phyloP scores from a whole-genome alignment of 2,329 filamentous ascomycete genomes.

The Exophiala sp. region DNA sequence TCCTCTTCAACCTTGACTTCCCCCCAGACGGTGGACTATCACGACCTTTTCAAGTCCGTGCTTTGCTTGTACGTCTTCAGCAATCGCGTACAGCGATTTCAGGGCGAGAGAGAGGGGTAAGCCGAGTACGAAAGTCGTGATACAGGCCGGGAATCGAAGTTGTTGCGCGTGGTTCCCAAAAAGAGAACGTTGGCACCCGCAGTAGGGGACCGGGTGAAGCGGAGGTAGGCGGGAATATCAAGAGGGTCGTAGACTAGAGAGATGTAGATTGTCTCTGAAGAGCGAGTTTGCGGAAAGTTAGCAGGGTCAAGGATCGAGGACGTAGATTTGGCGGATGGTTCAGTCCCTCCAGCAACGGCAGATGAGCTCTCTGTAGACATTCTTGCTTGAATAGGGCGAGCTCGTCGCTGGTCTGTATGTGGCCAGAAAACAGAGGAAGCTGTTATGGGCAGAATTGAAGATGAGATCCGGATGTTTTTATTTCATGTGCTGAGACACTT shows the following conservation, averaged over 20 bases:
- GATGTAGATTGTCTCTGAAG: slow-evolving; percentile 38
- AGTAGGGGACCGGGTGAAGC: slow-evolving; percentile 37
- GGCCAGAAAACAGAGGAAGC: no score
- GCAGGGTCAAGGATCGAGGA: slow-evolving; percentile 35
- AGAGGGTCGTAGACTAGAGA: slow-evolving; percentile 40
- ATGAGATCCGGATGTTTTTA: no score
- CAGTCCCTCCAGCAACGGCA: background rate
- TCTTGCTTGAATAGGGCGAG: background rate
- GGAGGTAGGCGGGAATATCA: slow-evolving; percentile 33
- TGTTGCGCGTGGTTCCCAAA: slow-evolving; percentile 42
- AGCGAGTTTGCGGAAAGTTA: slow-evolving; percentile 38
- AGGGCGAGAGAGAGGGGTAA: slow-evolving; percentile 39
- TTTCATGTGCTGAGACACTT: no score
- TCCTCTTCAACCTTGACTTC: slow-evolving; percentile 85
- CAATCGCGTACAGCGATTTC: slow-evolving; percentile 37
- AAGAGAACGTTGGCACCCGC: slow-evolving; percentile 45
- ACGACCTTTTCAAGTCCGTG: slow-evolving; percentile 67
- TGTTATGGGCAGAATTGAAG: no score
- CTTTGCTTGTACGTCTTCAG: slow-evolving; percentile 47
- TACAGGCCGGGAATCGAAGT: slow-evolving; percentile 39
- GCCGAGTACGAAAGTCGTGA: slow-evolving; percentile 42
- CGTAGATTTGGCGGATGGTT: background rate
- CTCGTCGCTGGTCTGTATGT: no score
- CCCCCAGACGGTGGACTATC: slow-evolving; percentile 78
- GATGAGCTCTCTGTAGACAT: slow-evolving; percentile 10